Conservation (phyloP, 768 basidiomycete genomes). For the Phylloporus sp. region DNA sequence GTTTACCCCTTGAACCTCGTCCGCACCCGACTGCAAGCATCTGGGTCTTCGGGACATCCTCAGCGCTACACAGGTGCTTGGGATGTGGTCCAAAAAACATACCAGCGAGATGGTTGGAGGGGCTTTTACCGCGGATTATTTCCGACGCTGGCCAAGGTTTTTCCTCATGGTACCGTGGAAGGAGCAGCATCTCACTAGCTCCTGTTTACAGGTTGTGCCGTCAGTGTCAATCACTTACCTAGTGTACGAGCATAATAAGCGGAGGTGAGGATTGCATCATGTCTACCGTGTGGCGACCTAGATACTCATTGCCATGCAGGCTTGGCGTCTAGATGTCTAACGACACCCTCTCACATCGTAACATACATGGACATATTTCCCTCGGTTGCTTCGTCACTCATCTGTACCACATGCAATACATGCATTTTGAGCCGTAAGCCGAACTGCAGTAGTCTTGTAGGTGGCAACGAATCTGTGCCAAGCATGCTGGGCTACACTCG, state of each 20-base stretch:
- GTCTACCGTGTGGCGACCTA: not conserved
- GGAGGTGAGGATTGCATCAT: constrained; percentile 45
- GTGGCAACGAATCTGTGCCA: not conserved
- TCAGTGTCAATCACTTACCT: constrained; percentile 96
- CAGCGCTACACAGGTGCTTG: constrained; percentile 82
- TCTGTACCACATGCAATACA: constrained; percentile 27
- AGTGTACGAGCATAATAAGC: constrained; percentile 85
- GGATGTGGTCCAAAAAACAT: constrained; percentile 80
- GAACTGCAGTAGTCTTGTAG: not conserved
- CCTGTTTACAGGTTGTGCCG: constrained; percentile 69
- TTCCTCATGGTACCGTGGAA: constrained; percentile 4
- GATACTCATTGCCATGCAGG: constrained; percentile 31
- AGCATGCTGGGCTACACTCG: not conserved
- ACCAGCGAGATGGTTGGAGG: constrained; percentile 82
- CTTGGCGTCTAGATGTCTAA: constrained; percentile 50
- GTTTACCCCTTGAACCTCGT: constrained; percentile 93
- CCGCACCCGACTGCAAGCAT: constrained; percentile 92
- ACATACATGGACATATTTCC: constrained; percentile 24
- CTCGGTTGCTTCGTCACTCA: constrained; percentile 22
- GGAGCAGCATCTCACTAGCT: constrained; percentile 1
- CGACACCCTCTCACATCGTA: constrained; percentile 8
- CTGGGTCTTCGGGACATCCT: constrained; percentile 93
- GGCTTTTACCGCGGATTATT: constrained; percentile 92
- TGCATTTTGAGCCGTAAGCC: constrained; percentile 9
- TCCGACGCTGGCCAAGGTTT: constrained; percentile 87